Evolutionary conservation across 441 rosid species (phyloP).

Genomic region (Pelargonium myrrhifolium): DNA sequence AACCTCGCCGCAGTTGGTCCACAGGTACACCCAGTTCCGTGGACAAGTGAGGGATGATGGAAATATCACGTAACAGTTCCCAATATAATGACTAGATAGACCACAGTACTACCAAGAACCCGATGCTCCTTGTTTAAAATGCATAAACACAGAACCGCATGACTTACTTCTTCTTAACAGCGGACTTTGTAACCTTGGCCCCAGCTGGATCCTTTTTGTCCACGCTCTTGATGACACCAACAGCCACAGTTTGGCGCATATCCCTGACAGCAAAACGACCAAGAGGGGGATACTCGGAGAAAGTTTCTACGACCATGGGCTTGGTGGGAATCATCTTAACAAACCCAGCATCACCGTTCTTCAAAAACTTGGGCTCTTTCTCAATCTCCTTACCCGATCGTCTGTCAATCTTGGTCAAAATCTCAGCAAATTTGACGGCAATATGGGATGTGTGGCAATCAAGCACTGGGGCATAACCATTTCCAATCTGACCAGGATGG

Average conservation of each 20-base stretch:
- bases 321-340: constrained; percentile 71
- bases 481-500: constrained; percentile 76
- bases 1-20: constrained; percentile 38
- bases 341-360: constrained; percentile 63
- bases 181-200: constrained; percentile 72
- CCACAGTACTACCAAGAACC: not conserved
- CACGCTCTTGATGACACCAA: constrained; percentile 58
- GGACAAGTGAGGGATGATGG: constrained; percentile 19
- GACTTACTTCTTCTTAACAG: constrained; percentile 72
- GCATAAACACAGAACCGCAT: constrained; percentile 10
- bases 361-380: constrained; percentile 69
- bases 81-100: not conserved
- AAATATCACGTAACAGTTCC: constrained; percentile 12
- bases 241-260: constrained; percentile 78
- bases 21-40: constrained; percentile 42
- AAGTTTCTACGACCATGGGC: constrained; percentile 79
- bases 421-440: constrained; percentile 54
- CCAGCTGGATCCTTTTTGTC: constrained; percentile 72
- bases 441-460: constrained; percentile 66
- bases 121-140: constrained; percentile 14
- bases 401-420: constrained; percentile 62
- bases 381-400: constrained; percentile 60
- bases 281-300: constrained; percentile 60
- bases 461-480: constrained; percentile 52
- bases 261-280: constrained; percentile 83